A percentile compares a stretch with the other conserved stretches of the same genome.
These are phyloP conservation scores for Phycomyces nitens DNA, from an alignment of 192 early-diverging fungal species.

Conservation along the genomic window DNA sequence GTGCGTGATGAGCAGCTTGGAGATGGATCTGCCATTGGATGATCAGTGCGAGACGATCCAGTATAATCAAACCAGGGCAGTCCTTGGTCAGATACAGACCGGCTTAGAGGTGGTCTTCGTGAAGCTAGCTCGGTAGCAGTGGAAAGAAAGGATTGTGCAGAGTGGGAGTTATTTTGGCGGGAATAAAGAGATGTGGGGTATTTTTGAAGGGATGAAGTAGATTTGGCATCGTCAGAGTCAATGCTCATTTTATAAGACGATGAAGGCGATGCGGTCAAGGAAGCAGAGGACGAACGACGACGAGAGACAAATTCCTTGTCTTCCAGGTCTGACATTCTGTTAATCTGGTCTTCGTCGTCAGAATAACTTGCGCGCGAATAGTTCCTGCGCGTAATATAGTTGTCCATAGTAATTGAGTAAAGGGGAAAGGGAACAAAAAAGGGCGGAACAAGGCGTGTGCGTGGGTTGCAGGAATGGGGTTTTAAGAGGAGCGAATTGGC, in stretches of 20 bases:
- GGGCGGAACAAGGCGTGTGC: background rate
- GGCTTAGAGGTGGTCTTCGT: background rate
- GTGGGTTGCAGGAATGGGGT: background rate
- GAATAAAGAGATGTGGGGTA: background rate
- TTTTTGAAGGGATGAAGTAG: background rate
- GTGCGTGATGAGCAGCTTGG: background rate
- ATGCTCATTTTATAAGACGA: constrained; percentile 28
- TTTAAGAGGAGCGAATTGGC: background rate
- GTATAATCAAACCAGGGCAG: background rate
- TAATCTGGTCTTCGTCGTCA: constrained; percentile 11
- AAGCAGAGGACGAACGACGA: background rate
- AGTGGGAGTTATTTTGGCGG: background rate
- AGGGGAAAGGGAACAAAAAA: background rate
- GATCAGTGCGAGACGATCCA: background rate
- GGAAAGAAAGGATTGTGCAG: constrained; percentile 5
- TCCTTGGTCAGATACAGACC: background rate
- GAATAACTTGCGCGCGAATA: background rate
- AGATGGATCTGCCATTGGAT: background rate
- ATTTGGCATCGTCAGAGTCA: constrained; percentile 26
- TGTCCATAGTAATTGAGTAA: background rate
- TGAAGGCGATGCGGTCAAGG: background rate
- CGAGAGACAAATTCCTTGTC: constrained; percentile 1
- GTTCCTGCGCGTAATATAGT: background rate
- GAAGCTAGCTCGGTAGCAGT: background rate
- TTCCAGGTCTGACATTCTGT: constrained; percentile 19